A percentile compares a stretch with the other conserved stretches of the same genome.
Conservation (phyloP, 2,329 filamentous ascomycete genomes). For the Colletotrichum sp. region DNA sequence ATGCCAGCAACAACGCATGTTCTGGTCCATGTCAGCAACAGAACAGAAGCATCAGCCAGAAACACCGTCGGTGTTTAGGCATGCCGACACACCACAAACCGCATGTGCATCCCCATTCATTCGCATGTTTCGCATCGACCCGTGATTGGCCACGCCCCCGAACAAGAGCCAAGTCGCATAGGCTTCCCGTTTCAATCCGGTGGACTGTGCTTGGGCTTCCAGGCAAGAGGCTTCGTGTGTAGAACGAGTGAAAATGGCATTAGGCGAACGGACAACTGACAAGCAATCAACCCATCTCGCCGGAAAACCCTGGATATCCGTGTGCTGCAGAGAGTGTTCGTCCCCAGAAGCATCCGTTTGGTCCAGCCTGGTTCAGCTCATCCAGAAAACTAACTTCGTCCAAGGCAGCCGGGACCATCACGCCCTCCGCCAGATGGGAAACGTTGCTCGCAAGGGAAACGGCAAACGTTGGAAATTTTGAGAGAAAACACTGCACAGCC, state of each 20-base stretch:
- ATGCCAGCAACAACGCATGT: neutral
- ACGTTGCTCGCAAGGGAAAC: neutral
- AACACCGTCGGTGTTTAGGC: neutral
- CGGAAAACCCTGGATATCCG: neutral
- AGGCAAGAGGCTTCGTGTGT: neutral
- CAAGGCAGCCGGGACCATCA: neutral
- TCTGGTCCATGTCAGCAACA: neutral
- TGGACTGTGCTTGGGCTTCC: conserved; percentile 6
- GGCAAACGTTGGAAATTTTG: neutral
- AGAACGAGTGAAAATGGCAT: neutral
- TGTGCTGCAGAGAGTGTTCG: neutral
- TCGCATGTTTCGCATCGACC: neutral
- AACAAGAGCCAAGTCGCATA: neutral
- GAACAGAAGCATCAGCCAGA: neutral
- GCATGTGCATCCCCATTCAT: neutral
- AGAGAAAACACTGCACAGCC: neutral
- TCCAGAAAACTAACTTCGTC: neutral
- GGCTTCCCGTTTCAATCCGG: conserved; percentile 12
- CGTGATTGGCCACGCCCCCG: neutral
- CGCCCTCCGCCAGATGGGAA: neutral
- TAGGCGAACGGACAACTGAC: neutral
- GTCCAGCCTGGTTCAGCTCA: neutral
- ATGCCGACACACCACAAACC: neutral
- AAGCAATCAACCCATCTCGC: neutral
- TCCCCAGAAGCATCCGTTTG: neutral